Evolutionary conservation across 768 basidiomycete genomes (phyloP), one percentile per base, ranked within the genome.

Genomic region (Paxillus ammoniavirescens): DNA sequence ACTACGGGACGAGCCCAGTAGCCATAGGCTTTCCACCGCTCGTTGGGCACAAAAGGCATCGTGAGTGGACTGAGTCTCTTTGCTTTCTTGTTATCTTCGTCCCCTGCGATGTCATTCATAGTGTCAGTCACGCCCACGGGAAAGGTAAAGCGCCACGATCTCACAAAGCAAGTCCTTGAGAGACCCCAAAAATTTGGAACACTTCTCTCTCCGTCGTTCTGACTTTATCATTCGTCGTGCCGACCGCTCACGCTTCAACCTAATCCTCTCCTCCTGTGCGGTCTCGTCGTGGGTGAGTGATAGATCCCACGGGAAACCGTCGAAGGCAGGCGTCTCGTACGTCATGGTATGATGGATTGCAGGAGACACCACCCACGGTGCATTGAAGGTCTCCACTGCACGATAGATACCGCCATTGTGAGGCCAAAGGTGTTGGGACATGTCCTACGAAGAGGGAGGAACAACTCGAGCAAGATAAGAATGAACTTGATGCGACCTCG

Each of bases 11-110:
- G 73, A 6, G 82, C 78, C 70, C 77, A 82, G 50, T 80, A 77
- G 1, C 78, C 82, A 62, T 78, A 83, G 37, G 75, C 75, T 58
- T 80, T 78, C 80, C 81, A 84, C 37, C 80, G 81, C 5, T 65
- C 59, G 2, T 68, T 63, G 10, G 68, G 61, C 21, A 69, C 50
- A 44, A n/a, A 42, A 41, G 40, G 13, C 26, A 21, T 35, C 3
- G 46, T 45, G 44, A 45, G 67, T 10, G 52, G 21, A 28, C 36
- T 52, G 2, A 23, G 44, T 12, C 50, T 42, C 35, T 17, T 45
- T 26, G 23, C 26, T 8, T 43, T 44, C 42, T 18, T 23, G 23
- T 46, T 42, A 15, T 47, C 38, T 50, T 17, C 23, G 28, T 33
- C 5, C 2, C 23, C 47, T 45, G 23, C 6, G 35, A 36, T 26